A percentile compares a stretch with the other conserved stretches of the same genome.
Evolutionary conservation across 441 rosid species (phyloP).

Genomic region (Gossypium trilobum): DNA sequence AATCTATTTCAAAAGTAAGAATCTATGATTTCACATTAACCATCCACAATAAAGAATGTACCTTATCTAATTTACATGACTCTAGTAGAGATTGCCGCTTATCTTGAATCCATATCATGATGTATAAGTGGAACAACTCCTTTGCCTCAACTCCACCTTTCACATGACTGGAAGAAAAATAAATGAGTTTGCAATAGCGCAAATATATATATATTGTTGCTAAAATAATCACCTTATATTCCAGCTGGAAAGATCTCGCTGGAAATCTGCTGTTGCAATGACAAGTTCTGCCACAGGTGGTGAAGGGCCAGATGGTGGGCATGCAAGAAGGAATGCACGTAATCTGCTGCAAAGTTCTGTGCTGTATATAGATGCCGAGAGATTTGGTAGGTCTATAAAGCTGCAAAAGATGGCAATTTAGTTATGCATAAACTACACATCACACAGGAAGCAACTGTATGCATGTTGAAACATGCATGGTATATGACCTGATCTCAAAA

Average conservation of each 20-base stretch:
- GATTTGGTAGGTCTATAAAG: constrained; percentile 80
- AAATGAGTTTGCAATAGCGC: constrained; percentile 16
- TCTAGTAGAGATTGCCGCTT: constrained; percentile 78
- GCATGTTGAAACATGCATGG: neutral
- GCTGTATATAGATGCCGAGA: constrained; percentile 84
- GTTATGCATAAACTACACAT: constrained; percentile 4
- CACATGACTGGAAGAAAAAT: constrained; percentile 47
- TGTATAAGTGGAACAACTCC: constrained; percentile 82
- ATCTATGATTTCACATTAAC: neutral
- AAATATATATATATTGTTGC: constrained; percentile 4
- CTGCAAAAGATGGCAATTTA: constrained; percentile 38
- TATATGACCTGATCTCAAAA: neutral
- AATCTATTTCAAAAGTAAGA: neutral
- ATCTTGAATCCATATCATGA: constrained; percentile 96
- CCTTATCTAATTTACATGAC: constrained; percentile 92
- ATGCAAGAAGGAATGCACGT: constrained; percentile 76
- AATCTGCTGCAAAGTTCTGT: constrained; percentile 82
- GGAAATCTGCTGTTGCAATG: constrained; percentile 88
- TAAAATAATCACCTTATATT: constrained; percentile 47
- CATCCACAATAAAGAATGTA: constrained; percentile 15
- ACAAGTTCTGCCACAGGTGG: constrained; percentile 84
- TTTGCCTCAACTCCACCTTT: constrained; percentile 95
- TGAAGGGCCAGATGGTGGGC: constrained; percentile 94
- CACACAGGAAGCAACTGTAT: constrained; percentile 16
- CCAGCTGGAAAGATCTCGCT: constrained; percentile 85